These are phyloP conservation scores for Lonicera japonica DNA, from an alignment of 129 eudicot genomes.

Conservation along the genomic window DNA sequence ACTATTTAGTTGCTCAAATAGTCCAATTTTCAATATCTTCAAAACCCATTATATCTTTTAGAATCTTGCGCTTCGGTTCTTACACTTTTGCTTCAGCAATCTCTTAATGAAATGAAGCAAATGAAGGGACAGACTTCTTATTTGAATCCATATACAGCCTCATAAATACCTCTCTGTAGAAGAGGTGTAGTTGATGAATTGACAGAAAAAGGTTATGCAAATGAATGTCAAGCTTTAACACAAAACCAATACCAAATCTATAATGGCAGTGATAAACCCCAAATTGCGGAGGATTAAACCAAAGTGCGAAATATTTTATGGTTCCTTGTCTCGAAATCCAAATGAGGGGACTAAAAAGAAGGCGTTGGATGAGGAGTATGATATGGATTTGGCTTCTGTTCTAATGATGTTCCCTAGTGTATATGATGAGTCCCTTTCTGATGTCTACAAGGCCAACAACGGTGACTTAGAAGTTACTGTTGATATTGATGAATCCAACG, in stretches of 20 bases:
- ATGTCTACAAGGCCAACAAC: conserved; percentile 57
- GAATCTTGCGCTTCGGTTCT: background rate
- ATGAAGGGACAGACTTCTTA: conserved; percentile 68
- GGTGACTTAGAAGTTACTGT: conserved; percentile 77
- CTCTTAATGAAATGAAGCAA: conserved; percentile 32
- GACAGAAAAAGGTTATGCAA: conserved; percentile 14
- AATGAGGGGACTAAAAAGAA: conserved; percentile 38
- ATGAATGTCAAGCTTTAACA: conserved; percentile 18
- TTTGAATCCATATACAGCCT: conserved; percentile 72
- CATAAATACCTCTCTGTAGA: conserved; percentile 65
- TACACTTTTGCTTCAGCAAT: conserved; percentile 14
- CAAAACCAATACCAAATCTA: conserved; percentile 16
- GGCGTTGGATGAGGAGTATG: conserved; percentile 46
- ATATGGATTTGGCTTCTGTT: conserved; percentile 82
- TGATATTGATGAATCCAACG: conserved; percentile 74
- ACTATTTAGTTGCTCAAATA: too few relatives aligned
- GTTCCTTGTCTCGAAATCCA: conserved; percentile 44
- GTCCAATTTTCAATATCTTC: too few relatives aligned
- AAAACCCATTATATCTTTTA: background rate
- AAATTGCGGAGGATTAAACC: conserved; percentile 32
- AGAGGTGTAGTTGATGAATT: conserved; percentile 42
- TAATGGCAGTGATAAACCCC: conserved; percentile 8
- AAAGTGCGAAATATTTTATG: conserved; percentile 34
- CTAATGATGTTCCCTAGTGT: conserved; percentile 68
- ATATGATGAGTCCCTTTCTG: conserved; percentile 68